Percentiles rank a stretch among this genome's conserved stretches.
These are phyloP conservation scores for Beta macrorhiza DNA, from an alignment of 179 eudicot species.

Conservation along the genomic window DNA sequence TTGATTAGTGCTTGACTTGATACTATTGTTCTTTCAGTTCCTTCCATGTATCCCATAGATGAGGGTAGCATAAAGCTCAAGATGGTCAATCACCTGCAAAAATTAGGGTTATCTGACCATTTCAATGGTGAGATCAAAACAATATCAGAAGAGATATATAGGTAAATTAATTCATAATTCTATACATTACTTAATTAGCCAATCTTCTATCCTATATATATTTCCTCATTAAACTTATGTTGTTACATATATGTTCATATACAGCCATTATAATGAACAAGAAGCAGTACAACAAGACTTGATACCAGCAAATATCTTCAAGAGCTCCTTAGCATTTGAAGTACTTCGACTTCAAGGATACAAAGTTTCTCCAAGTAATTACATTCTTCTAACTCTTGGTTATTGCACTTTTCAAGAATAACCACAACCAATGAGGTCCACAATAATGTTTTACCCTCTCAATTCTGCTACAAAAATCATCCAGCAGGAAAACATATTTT, in stretches of 20 bases:
- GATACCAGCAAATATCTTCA: constrained; percentile 23
- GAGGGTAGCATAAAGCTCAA: constrained; percentile 31
- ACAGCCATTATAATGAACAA: constrained; percentile 23
- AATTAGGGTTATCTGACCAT: constrained; percentile 41
- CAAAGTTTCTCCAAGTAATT: constrained; percentile 33
- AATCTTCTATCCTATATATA: background rate
- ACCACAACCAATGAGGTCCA: too few species aligned
- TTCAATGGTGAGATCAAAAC: constrained; percentile 33
- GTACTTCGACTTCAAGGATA: constrained; percentile 47
- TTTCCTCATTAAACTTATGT: background rate
- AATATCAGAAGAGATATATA: constrained; percentile 20
- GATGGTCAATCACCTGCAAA: constrained; percentile 41
- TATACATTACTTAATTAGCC: background rate
- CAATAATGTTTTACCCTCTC: too few species aligned
- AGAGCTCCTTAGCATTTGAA: constrained; percentile 41
- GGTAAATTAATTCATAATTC: constrained; percentile 20
- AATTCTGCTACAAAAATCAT: too few species aligned
- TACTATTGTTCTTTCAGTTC: constrained; percentile 26
- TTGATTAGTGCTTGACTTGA: background rate
- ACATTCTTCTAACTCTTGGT: too few species aligned
- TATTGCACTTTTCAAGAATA: too few species aligned
- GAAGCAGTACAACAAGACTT: background rate
- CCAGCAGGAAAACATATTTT: too few species aligned
- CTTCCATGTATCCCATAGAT: constrained; percentile 38
- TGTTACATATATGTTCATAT: background rate